Evolutionary conservation across 345 rosid species (phyloP).

Genomic region (Populus tremula): DNA sequence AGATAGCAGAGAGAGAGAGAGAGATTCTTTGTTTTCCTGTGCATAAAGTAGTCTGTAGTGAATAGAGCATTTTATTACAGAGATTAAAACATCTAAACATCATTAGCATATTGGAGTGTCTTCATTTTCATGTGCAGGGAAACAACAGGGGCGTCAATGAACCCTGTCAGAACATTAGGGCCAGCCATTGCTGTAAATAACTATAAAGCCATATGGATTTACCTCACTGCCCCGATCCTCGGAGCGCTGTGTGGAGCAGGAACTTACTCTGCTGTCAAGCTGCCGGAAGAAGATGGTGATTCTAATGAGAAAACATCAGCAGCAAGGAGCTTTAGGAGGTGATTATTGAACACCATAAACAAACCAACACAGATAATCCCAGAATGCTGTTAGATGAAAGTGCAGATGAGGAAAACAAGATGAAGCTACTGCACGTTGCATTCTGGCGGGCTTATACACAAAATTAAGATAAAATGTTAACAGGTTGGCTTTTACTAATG

Average conservation of each 20-base stretch:
- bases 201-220: conserved; percentile 77
- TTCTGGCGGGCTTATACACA: background rate
- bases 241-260: conserved; percentile 91
- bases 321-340: conserved; percentile 59
- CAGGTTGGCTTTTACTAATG: background rate
- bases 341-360: conserved; percentile 12
- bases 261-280: conserved; percentile 68
- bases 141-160: conserved; percentile 80
- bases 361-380: conserved; percentile 1
- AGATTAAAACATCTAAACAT: background rate
- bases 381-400: background rate
- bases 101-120: background rate
- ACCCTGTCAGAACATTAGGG: conserved; percentile 80
- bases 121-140: conserved; percentile 40
- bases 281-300: conserved; percentile 59
- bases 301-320: conserved; percentile 29
- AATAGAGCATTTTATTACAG: background rate
- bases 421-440: background rate
- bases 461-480: conserved; percentile 4
- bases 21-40: background rate
- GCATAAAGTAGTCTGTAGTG: background rate
- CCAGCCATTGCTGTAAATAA: conserved; percentile 88
- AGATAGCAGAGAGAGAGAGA: background rate
- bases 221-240: conserved; percentile 74
- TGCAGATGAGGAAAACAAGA: background rate